Conservation (phyloP, 495 filamentous ascomycete species). For the Podospora appendiculata region DNA sequence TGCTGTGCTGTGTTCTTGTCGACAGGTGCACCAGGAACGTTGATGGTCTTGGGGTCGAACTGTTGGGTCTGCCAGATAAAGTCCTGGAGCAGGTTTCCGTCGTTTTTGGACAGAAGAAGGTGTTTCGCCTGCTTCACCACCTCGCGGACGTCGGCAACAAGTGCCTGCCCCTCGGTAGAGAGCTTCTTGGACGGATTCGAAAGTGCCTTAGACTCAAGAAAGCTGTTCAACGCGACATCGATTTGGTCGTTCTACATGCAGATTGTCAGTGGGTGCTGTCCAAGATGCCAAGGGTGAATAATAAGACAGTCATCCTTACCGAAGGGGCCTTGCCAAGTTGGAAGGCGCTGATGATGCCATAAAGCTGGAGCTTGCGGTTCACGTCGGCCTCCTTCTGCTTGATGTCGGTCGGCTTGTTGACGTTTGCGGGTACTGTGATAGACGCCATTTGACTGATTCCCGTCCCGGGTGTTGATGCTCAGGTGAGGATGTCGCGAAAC, state of each 20-base stretch:
- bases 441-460: constrained; percentile 18
- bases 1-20: constrained; percentile 68
- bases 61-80: constrained; percentile 91
- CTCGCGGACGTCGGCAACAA: constrained; percentile 69
- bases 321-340: constrained; percentile 85
- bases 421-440: constrained; percentile 21
- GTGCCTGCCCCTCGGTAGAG: constrained; percentile 67
- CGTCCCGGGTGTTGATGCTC: background rate
- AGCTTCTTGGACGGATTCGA: constrained; percentile 67
- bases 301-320: constrained; percentile 39
- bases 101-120: constrained; percentile 88
- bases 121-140: constrained; percentile 85
- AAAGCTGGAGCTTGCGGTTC: constrained; percentile 90
- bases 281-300: background rate
- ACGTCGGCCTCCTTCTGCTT: constrained; percentile 62
- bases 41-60: constrained; percentile 53
- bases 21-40: constrained; percentile 56
- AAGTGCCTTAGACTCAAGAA: constrained; percentile 59
- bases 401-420: constrained; percentile 59
- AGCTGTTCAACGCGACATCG: constrained; percentile 85
- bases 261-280: constrained; percentile 8
- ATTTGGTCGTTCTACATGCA: constrained; percentile 86
- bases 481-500: background rate
- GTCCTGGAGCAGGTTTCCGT: constrained; percentile 88
- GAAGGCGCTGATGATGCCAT: constrained; percentile 87